phyloP scores from a whole-genome alignment of 2,329 filamentous ascomycete species.

The Moelleriella libera region DNA sequence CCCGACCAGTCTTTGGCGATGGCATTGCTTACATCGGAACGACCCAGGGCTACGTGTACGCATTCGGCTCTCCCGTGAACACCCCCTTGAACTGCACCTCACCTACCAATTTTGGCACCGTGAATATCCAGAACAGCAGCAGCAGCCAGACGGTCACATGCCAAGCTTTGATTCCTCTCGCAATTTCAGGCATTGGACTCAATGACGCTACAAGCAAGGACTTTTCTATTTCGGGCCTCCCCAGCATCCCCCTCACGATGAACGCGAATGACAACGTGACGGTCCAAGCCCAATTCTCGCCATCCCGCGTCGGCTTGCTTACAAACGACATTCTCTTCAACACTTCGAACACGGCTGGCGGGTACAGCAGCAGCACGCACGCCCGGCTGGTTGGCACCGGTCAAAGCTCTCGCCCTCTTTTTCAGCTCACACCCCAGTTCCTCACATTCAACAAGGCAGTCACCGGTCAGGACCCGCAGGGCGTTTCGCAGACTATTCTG shows the following conservation, averaged over 20 bases:
- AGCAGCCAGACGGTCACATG: conserved; percentile 25
- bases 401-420: conserved; percentile 27
- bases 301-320: conserved; percentile 29
- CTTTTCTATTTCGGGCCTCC: conserved; percentile 20
- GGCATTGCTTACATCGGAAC: conserved; percentile 40
- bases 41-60: conserved; percentile 35
- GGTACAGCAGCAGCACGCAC: conserved; percentile 31
- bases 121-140: conserved; percentile 22
- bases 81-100: conserved; percentile 38
- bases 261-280: conserved; percentile 23
- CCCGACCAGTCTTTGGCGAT: conserved; percentile 42
- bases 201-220: conserved; percentile 19
- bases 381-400: conserved; percentile 34
- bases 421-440: conserved; percentile 30
- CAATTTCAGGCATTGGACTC: conserved; percentile 23
- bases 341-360: conserved; percentile 28
- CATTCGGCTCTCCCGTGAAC: conserved; percentile 40
- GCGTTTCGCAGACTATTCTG: conserved; percentile 26
- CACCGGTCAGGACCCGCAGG: conserved; percentile 22
- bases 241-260: conserved; percentile 16
- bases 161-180: conserved; percentile 28
- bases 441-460: conserved; percentile 36
- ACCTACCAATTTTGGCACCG: conserved; percentile 29
- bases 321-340: conserved; percentile 31
- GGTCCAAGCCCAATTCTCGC: conserved; percentile 29